Base-by-base conservation (phyloP, 2,329 filamentous ascomycete species). In the Alternaria incomplexa region DNA sequence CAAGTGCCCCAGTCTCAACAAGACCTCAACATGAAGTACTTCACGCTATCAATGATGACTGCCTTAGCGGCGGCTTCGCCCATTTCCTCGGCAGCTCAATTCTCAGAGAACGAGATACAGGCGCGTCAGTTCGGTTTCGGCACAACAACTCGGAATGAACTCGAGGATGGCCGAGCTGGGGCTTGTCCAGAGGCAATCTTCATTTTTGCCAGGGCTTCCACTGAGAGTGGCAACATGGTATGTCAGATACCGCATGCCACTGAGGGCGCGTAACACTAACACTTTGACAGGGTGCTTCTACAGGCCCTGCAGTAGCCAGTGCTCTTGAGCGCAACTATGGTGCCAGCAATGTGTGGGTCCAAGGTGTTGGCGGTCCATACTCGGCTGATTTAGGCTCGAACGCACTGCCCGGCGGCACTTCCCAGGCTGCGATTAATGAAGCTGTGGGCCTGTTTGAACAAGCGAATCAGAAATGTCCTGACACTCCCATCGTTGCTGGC, bases 401-500 rank as follows among this genome's bases (percentile, higher is more conserved):
- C 66, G 64, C 74, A 22, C 68, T 73, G 2, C 66, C 74, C 0
- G 63, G 62, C 1, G 81, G 81, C 6, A 77, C 77, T 3, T 75
- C 75, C 15, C 60, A 63, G 13, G 66, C 64, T 3, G 77, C 78
- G 40, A 79, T 82, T 23, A 62, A 65, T 7, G 73, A 78, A 56
- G 79, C 78, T 59, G 70, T 73, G n/a, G 61, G 70, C 1, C 72
- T 82, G 15, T 77, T 82, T 68, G 73, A 73, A 10, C 55, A 76
- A 43, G 81, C 78, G 5, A 77, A 77, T 47, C 68, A 64, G 6
- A 78, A 81, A 44, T 83, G 81, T 64, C 79, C 80, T 6, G 60
- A 72, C 60, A 78, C 79, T 6, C 73, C 72, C 13, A 68, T 83
- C 46, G 76, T 82, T 15, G 74, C 77, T 15, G 79, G 79, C 17